Percentiles rank a stretch among this genome's conserved stretches.
Evolutionary conservation across 371 early-diverging fungal genomes (phyloP).

Genomic region (Blakeslea trispora): DNA sequence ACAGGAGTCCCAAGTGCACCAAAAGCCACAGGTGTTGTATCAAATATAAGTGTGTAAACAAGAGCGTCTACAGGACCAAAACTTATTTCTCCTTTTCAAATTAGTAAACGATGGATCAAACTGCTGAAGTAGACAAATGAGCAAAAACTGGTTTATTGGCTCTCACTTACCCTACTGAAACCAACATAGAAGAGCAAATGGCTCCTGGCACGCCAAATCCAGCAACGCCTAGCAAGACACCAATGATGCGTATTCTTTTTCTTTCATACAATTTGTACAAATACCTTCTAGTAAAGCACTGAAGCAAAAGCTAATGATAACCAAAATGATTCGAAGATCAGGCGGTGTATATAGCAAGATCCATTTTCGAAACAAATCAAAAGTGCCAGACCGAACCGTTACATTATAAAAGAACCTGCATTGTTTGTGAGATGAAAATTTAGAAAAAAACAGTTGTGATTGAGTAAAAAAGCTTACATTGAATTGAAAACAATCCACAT

Average conservation of each 20-base stretch:
- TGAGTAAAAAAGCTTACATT: slow-evolving; percentile 22
- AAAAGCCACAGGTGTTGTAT: slow-evolving; percentile 22
- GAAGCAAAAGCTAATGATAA: slow-evolving; percentile 44
- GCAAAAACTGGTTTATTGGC: no score
- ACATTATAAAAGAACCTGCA: slow-evolving; percentile 43
- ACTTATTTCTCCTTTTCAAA: slow-evolving; percentile 10
- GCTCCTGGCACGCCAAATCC: slow-evolving; percentile 54
- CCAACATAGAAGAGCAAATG: slow-evolving; percentile 48
- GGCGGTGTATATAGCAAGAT: slow-evolving; percentile 44
- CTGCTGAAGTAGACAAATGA: no score
- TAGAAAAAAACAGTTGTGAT: neutral
- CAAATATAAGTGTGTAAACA: slow-evolving; percentile 21
- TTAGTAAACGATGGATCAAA: no score
- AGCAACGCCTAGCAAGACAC: slow-evolving; percentile 33
- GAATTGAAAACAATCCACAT: slow-evolving; percentile 54
- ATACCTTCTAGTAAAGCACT: slow-evolving; percentile 46
- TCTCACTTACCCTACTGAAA: slow-evolving; percentile 38
- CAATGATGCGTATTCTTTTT: no score
- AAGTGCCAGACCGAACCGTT: slow-evolving; percentile 40
- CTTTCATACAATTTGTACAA: no score
- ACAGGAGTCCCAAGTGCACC: slow-evolving; percentile 20
- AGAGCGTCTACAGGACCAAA: slow-evolving; percentile 37
- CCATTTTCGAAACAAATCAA: slow-evolving; percentile 48
- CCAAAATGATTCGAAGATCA: slow-evolving; percentile 38
- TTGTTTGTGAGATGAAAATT: neutral